Conservation (phyloP, 768 basidiomycete species). For the Pholiota molesta region DNA sequence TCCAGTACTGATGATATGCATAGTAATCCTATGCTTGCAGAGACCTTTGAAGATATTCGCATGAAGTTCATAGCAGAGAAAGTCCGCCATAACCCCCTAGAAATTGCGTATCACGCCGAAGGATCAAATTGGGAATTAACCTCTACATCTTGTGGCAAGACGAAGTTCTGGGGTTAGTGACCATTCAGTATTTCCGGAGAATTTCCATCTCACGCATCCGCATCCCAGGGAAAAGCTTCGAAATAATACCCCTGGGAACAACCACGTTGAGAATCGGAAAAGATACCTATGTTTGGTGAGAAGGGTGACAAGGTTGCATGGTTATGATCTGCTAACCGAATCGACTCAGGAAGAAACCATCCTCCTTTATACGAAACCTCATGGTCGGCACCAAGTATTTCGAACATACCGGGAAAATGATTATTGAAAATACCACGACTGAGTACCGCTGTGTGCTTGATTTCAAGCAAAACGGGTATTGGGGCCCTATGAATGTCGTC, state of each 20-base stretch:
- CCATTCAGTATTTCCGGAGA: slow-evolving; percentile 7
- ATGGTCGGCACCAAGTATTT: slow-evolving; percentile 92
- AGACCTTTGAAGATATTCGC: slow-evolving; percentile 84
- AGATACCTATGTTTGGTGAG: slow-evolving; percentile 75
- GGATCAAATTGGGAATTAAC: slow-evolving; percentile 76
- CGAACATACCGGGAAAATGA: slow-evolving; percentile 83
- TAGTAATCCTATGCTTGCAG: slow-evolving; percentile 87
- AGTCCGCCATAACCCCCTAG: slow-evolving; percentile 81
- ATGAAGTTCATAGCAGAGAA: slow-evolving; percentile 89
- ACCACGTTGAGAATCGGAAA: slow-evolving; percentile 67
- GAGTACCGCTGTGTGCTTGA: slow-evolving; percentile 69
- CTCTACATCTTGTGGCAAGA: slow-evolving; percentile 80
- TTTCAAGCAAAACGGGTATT: slow-evolving; percentile 86
- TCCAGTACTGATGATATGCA: slow-evolving; percentile 13
- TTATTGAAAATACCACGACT: slow-evolving; percentile 62
- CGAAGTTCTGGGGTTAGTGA: slow-evolving; percentile 86
- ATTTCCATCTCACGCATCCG: slow-evolving; percentile 18
- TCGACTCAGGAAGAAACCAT: slow-evolving; percentile 73
- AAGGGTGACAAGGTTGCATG: slow-evolving; percentile 1
- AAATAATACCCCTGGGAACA: slow-evolving; percentile 80
- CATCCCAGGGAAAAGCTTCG: slow-evolving; percentile 78
- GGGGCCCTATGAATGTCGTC: slow-evolving; percentile 77
- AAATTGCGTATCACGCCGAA: slow-evolving; percentile 86
- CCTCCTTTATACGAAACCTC: slow-evolving; percentile 86
- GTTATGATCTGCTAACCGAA: slow-evolving; percentile 7